phyloP scores from a whole-genome alignment of 306 rosid genomes.

The Citrullus colocynthis region DNA sequence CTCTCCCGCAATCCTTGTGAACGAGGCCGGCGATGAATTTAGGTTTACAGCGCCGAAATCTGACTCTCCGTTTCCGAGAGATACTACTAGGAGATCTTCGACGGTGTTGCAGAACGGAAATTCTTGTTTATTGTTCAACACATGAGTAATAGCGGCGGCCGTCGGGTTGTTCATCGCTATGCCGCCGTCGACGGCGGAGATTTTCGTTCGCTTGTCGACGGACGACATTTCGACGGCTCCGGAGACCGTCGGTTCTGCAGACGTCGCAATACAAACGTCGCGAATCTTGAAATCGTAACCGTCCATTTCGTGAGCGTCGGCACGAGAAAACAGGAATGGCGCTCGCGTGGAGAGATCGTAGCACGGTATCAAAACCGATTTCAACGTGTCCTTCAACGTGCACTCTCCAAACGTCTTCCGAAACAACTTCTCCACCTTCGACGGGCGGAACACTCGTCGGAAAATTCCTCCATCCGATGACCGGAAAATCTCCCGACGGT shows the following conservation, averaged over 20 bases:
- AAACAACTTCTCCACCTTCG: conserved; percentile 45
- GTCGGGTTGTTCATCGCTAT: conserved; percentile 89
- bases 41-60: conserved; percentile 28
- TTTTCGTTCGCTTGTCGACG: conserved; percentile 52
- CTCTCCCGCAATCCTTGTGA: conserved; percentile 63
- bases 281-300: conserved; percentile 82
- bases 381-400: conserved; percentile 69
- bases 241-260: conserved; percentile 19
- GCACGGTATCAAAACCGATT: conserved; percentile 78
- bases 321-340: conserved; percentile 88
- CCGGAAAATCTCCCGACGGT: conserved; percentile 37
- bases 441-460: conserved; percentile 28
- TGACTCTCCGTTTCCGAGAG: conserved; percentile 83
- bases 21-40: conserved; percentile 25
- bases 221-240: conserved; percentile 41
- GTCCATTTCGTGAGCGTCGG: conserved; percentile 87
- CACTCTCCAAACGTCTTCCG: conserved; percentile 52
- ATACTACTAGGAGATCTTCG: conserved; percentile 59
- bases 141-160: conserved; percentile 79
- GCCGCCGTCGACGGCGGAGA: conserved; percentile 70
- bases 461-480: conserved; percentile 22
- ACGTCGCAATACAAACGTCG: conserved; percentile 74
- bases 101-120: conserved; percentile 74
- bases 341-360: conserved; percentile 82
- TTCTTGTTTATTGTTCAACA: conserved; percentile 81